Base-by-base conservation (phyloP, 257 asterid genomes). In the Rehmannia glutinosa region DNA sequence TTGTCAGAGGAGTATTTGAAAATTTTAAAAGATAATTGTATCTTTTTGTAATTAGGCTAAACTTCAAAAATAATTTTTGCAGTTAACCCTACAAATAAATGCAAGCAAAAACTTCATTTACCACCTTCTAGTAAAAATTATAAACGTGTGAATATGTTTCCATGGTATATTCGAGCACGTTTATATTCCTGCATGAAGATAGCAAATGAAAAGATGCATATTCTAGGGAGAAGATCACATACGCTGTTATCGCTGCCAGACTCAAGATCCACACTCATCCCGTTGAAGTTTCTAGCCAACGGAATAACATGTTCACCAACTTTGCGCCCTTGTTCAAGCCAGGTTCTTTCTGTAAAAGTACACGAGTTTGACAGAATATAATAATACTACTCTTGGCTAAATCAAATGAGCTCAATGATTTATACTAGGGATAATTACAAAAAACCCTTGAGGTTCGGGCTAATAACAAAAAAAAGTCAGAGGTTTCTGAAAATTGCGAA, bases 271-370 rank as follows among this genome's bases (percentile, higher is more conserved):
- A 77, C 38, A 68, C 70, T 73, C 78, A 62, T 53, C 25, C 81
- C 92, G 68, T 91, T 94, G 83, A 91, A 94, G 80, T 91, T 94
- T 81, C 97, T 81, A 36, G 99, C 99, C 86, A 94, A 75, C 7
- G 97, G 99, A 65, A 94, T 83, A 50, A 94, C 91, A 83, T 88
- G 99, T 73, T 94, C 99, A 24, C 99, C 99, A 69, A 94, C 82
- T 69, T 82, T 88, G 73, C 81, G 83, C 39, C 99, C 99, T 84
- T 91, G 91, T 76, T 91, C 99, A 42, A 91, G 95, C 92, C 96
- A 91, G 54, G 74, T 82, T 73, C 93, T 83, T 71, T 94, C 99
- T 94, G 90, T 54, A 7, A 38, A 79, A 58, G 49, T 58, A 42
- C 23, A 57, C 33, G 59, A 38, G 51, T 61, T 66, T 23, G 46